Evolutionary conservation across 208 protist genomes (phyloP).

Genomic region (Novymonas esmeraldas): DNA sequence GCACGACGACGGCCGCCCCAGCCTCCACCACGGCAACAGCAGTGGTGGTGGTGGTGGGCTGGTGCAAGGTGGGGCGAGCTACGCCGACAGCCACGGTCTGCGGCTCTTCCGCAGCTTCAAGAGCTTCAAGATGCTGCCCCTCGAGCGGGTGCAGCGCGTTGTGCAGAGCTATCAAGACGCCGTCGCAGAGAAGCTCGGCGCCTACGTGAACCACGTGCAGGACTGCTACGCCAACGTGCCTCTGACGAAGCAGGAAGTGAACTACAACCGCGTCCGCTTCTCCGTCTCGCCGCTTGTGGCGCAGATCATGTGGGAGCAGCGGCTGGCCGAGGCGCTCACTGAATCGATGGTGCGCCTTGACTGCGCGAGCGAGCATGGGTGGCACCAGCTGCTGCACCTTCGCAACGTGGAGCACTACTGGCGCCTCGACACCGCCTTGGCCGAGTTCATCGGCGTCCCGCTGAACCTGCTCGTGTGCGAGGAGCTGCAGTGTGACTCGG

Average conservation of each 20-base stretch:
- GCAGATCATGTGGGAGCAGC: conserved; percentile 75
- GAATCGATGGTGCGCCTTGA: conserved; percentile 65
- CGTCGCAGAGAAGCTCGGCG: conserved; percentile 63
- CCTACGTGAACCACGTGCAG: conserved; percentile 60
- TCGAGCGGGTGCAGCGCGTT: conserved; percentile 70
- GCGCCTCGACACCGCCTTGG: conserved; percentile 72
- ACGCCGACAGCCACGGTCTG: conserved; percentile 34
- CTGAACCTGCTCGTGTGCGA: conserved; percentile 37
- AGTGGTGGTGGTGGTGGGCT: background rate
- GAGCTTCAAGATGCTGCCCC: conserved; percentile 67
- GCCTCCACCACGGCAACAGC: background rate
- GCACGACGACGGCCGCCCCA: conserved; percentile 9
- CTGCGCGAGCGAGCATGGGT: conserved; percentile 79
- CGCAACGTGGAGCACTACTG: conserved; percentile 82
- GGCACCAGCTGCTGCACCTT: conserved; percentile 88
- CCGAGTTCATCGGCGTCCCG: conserved; percentile 75
- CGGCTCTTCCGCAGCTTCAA: conserved; percentile 71
- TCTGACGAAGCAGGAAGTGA: conserved; percentile 47
- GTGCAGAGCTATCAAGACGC: conserved; percentile 67
- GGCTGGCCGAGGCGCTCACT: conserved; percentile 56
- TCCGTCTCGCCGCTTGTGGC: conserved; percentile 57
- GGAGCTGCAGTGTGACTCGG: conserved; percentile 56
- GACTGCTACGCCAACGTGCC: conserved; percentile 76
- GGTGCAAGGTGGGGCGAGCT: background rate
- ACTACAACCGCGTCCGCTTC: conserved; percentile 53